Evolutionary conservation across 2,329 filamentous ascomycete species (phyloP).

Genomic region (Cladophialophora exuberans): DNA sequence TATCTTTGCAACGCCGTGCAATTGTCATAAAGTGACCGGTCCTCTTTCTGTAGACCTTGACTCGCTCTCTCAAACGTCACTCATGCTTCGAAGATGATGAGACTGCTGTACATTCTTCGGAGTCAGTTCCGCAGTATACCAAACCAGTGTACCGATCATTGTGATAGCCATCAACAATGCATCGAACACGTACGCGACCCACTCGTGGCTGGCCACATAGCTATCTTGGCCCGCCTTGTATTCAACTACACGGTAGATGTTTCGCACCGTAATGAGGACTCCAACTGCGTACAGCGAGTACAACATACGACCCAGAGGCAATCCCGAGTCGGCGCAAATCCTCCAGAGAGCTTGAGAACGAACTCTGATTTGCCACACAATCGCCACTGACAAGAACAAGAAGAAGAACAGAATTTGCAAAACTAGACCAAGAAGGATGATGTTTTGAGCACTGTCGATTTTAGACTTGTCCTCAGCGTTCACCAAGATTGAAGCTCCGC

Average conservation of each 20-base stretch:
- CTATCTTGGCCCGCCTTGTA: slow-evolving; percentile 37
- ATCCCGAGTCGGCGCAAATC: background rate
- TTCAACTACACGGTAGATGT: slow-evolving; percentile 37
- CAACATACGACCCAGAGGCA: slow-evolving; percentile 28
- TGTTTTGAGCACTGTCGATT: slow-evolving; percentile 43
- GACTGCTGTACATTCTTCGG: background rate
- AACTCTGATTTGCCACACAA: slow-evolving; percentile 50
- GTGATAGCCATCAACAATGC: slow-evolving; percentile 36
- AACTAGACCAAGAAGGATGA: slow-evolving; percentile 44
- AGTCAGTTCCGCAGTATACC: background rate
- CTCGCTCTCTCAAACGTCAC: too few species aligned
- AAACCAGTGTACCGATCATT: background rate
- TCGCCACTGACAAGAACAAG: slow-evolving; percentile 54
- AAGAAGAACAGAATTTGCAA: slow-evolving; percentile 58
- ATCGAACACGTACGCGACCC: slow-evolving; percentile 39
- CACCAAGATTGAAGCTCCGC: slow-evolving; percentile 42
- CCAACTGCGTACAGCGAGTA: slow-evolving; percentile 33
- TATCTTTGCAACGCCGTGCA: too few species aligned
- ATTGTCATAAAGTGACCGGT: too few species aligned
- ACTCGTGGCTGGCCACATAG: slow-evolving; percentile 38
- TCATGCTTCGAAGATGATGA: background rate
- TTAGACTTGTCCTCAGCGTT: slow-evolving; percentile 33
- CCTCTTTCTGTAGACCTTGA: too few species aligned
- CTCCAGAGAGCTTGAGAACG: slow-evolving; percentile 3
- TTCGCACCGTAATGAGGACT: slow-evolving; percentile 37